These are phyloP conservation scores for Mycena galericulata DNA, from an alignment of 768 basidiomycete species.

Conservation along the genomic window DNA sequence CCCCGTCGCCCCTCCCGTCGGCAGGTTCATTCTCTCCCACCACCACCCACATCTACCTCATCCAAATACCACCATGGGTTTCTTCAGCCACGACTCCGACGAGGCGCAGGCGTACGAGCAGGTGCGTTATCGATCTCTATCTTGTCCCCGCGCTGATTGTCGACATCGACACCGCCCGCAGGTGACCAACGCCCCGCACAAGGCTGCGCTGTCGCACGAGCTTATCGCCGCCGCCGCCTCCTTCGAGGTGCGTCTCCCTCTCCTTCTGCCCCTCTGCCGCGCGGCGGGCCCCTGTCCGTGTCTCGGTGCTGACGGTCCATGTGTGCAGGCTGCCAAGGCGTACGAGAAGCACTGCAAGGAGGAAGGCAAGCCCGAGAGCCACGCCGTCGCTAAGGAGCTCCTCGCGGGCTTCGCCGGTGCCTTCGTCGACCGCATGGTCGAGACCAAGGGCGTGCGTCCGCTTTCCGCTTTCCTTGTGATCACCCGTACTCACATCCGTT, in stretches of 20 bases:
- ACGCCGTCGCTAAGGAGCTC: conserved; percentile 68
- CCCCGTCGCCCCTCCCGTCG: too few species aligned
- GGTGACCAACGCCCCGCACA: too few species aligned
- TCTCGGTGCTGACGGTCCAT: not conserved
- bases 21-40: too few species aligned
- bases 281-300: too few species aligned
- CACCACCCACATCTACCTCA: too few species aligned
- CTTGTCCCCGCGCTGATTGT: too few species aligned
- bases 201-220: conserved; percentile 72
- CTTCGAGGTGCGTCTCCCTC: conserved; percentile 58
- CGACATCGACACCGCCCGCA: too few species aligned
- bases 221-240: conserved; percentile 74
- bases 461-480: not conserved
- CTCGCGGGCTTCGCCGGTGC: conserved; percentile 66
- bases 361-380: conserved; percentile 63
- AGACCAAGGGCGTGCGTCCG: conserved; percentile 18
- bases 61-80: too few species aligned
- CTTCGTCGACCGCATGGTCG: conserved; percentile 49
- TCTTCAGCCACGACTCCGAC: too few species aligned
- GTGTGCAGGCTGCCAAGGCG: conserved; percentile 72
- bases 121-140: too few species aligned
- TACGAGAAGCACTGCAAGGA: conserved; percentile 64
- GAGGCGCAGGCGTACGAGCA: too few species aligned
- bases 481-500: too few species aligned
- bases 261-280: not conserved